Evolutionary conservation across 495 filamentous ascomycete species (phyloP).

Genomic region (Durotheca rogersii): DNA sequence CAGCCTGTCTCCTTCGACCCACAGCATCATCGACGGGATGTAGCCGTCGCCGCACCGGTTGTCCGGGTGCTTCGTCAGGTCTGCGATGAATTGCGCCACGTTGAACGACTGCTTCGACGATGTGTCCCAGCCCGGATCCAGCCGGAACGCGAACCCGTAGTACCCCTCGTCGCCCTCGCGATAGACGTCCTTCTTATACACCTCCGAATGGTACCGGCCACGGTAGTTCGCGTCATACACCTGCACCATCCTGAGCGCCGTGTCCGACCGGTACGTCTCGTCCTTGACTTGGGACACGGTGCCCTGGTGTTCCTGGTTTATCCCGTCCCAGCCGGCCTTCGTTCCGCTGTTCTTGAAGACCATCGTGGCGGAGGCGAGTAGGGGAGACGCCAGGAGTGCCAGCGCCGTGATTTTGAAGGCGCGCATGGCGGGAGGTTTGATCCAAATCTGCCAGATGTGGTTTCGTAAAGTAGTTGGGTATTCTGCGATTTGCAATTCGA

Average conservation of each 20-base stretch:
- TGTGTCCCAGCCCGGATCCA: constrained; percentile 50
- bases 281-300: constrained; percentile 48
- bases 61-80: constrained; percentile 39
- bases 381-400: constrained; percentile 12
- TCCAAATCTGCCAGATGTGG: no score
- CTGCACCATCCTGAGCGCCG: constrained; percentile 55
- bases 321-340: constrained; percentile 44
- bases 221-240: constrained; percentile 47
- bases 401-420: constrained; percentile 11
- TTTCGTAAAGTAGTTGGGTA: not conserved
- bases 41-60: constrained; percentile 47
- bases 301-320: constrained; percentile 44
- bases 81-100: constrained; percentile 55
- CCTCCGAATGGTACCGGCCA: constrained; percentile 56
- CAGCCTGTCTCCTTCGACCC: constrained; percentile 47
- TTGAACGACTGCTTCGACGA: constrained; percentile 48
- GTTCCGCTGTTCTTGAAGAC: constrained; percentile 53
- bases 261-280: constrained; percentile 42
- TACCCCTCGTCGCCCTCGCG: constrained; percentile 48
- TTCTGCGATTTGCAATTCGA: not conserved
- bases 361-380: constrained; percentile 31
- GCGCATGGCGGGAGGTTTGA: constrained; percentile 2
- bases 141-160: constrained; percentile 57
- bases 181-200: constrained; percentile 46
- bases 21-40: constrained; percentile 56